Base-by-base conservation (phyloP, 2,329 filamentous ascomycete species). In the Sporothrix dimorphospora region DNA sequence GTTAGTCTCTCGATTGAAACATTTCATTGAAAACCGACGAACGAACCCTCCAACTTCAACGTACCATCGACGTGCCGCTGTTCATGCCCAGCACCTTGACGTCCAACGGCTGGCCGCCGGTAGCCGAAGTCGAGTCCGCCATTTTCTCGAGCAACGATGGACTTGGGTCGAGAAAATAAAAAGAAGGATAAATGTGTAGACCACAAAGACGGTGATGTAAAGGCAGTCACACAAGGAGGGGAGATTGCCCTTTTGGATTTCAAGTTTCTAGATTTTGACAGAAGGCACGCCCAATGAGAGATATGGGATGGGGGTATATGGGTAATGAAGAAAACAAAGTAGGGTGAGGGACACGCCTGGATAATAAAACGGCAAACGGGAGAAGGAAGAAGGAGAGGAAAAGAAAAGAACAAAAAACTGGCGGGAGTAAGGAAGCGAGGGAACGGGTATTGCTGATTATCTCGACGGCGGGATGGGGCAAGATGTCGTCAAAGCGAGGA, bases 81-180 rank as follows among this genome's bases (percentile, higher is more conserved):
- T 87, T 88, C 75, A 89, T 77, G 1, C 87, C 87, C 21, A 89
- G 81, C 30, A 88, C 85, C 1, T 81, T 86, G 51, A 88, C 76
- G 74, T 88, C 83, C 72, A 89, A 78, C 27, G 78, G 72, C 71
- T 79, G 74, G 57, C 77, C 76, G 16, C n/a, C 51, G 14, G 70
- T 9, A 47, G 42, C 42, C 63, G 63, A 30, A 66, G 40, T 34
- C 42, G 63, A 19, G 63, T 66, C 24, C 24, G 63, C 16, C 63
- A 66, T 66, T 19, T 19, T 66, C n/a, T 59, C 4, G 45, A 11
- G 14, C 42, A 47, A 19, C 19, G n/a, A 49, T 9, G 11, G 47
- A 45, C 8, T 14, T 11, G 9, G 4, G 14, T 3, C 4, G 11
- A n/a, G 34, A 21, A 42, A 16, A 9, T 5, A 45, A 45, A 59